Percentiles rank a stretch among this genome's conserved stretches.
These are phyloP conservation scores for Silene latifolia DNA, from an alignment of 148 eudicot genomes.

Conservation along the genomic window DNA sequence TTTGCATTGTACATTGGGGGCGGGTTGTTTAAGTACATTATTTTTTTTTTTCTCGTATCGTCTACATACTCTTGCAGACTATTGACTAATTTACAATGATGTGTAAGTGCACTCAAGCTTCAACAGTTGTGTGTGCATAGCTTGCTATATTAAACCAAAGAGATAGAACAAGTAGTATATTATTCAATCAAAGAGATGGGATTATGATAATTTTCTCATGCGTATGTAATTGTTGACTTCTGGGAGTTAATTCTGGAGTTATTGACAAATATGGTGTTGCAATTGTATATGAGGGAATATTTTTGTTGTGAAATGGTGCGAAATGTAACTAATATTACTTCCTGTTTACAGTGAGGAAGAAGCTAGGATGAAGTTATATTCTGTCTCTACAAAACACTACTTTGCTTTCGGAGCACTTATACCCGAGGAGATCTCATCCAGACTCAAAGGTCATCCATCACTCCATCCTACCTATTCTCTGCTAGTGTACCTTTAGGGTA, in stretches of 20 bases:
- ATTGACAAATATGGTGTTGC: not conserved
- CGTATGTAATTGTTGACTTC: not conserved
- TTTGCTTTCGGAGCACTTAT: conserved; percentile 62
- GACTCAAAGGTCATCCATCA: conserved; percentile 47
- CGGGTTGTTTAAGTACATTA: too few species aligned
- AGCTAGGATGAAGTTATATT: conserved; percentile 70
- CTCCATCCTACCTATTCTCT: not conserved
- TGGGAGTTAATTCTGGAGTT: not conserved
- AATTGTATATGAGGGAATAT: too few species aligned
- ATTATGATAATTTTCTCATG: too few species aligned
- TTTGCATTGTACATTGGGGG: too few species aligned
- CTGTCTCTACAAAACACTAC: conserved; percentile 69
- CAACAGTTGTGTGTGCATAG: not conserved
- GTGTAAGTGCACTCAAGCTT: too few species aligned
- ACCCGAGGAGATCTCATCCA: conserved; percentile 39
- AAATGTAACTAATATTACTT: not conserved
- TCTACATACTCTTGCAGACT: too few species aligned
- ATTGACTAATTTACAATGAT: too few species aligned
- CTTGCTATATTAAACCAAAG: not conserved
- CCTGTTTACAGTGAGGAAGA: conserved; percentile 48
- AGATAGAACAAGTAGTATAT: not conserved
- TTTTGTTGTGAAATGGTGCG: not conserved
- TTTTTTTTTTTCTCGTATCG: too few species aligned
- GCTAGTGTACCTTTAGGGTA: not conserved
- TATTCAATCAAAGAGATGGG: too few species aligned